Evolutionary conservation across 1,284 basidiomycete genomes (phyloP).

Genomic region (Ceratobasidium theobromae): DNA sequence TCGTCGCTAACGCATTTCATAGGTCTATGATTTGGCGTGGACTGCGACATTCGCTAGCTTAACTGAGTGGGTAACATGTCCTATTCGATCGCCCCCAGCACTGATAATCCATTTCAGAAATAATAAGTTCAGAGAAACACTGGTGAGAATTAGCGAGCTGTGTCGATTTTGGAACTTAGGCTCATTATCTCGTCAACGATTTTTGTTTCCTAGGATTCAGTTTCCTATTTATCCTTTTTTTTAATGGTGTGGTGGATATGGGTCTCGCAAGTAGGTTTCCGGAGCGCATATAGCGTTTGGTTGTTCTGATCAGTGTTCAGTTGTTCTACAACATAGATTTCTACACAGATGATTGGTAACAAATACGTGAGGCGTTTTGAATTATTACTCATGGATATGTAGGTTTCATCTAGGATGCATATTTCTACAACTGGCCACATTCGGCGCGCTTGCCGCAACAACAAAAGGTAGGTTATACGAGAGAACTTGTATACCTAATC

Average conservation of each 20-base stretch:
- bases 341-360: conserved; percentile 1
- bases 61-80: neutral
- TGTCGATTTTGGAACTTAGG: no score
- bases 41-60: conserved; percentile 25
- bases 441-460: neutral
- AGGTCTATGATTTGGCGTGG: conserved; percentile 29
- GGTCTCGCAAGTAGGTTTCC: conserved; percentile 1
- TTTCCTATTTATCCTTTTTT: neutral
- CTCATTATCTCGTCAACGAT: no score
- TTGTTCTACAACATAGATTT: neutral
- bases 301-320: neutral
- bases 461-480: neutral
- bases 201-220: neutral
- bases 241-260: neutral
- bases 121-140: neutral
- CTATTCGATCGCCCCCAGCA: no score
- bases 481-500: neutral
- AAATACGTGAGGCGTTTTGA: neutral
- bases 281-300: neutral
- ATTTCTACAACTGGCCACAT: neutral
- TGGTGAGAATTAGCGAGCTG: no score
- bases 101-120: no score
- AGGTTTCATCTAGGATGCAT: neutral
- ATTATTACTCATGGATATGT: neutral
- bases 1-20: no score